Evolutionary conservation across 2,329 filamentous ascomycete species (phyloP).

Genomic region (Rutstroemia sydowiana): DNA sequence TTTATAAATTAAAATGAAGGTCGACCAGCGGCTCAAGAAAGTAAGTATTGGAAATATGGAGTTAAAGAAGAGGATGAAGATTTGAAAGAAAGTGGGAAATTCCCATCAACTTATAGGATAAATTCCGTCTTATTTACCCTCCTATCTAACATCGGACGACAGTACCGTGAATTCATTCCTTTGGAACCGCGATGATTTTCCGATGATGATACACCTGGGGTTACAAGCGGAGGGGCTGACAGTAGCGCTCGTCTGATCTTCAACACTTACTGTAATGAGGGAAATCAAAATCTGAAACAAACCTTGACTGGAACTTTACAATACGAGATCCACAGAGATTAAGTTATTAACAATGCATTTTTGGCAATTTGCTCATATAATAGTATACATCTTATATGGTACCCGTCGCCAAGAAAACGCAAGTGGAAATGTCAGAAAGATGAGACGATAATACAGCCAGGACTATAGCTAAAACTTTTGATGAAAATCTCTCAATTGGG

Average conservation of each 20-base stretch:
- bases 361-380: too few relatives aligned
- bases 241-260: conserved; percentile 16
- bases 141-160: background rate
- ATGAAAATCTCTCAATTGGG: background rate
- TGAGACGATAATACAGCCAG: too few relatives aligned
- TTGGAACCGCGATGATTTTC: background rate
- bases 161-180: background rate
- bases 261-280: conserved; percentile 7
- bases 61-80: background rate
- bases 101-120: conserved; percentile 12
- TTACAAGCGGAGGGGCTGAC: conserved; percentile 3
- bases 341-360: too few relatives aligned
- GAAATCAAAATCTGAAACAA: background rate
- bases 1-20: too few relatives aligned
- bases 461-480: too few relatives aligned
- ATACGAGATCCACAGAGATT: background rate
- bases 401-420: too few relatives aligned
- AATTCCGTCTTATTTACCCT: background rate
- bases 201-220: background rate
- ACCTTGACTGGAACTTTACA: background rate
- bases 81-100: background rate
- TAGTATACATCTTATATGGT: too few relatives aligned
- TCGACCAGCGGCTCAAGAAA: background rate
- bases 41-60: too few relatives aligned
- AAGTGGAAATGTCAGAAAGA: too few relatives aligned